These are phyloP conservation scores for Senna tora DNA, from an alignment of 306 rosid genomes.

Conservation along the genomic window DNA sequence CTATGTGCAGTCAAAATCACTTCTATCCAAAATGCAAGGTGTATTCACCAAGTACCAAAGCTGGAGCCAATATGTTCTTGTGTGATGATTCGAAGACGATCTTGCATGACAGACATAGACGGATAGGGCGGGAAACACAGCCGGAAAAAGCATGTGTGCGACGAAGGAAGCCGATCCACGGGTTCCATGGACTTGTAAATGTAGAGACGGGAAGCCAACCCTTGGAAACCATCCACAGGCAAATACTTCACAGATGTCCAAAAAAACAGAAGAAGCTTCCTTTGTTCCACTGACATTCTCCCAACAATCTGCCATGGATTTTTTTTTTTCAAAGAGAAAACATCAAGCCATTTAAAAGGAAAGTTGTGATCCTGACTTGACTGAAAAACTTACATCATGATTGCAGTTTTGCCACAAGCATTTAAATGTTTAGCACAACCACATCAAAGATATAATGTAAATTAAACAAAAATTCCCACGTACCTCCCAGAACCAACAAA, in stretches of 20 bases:
- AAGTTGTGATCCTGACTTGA: not conserved
- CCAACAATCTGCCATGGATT: conserved; percentile 62
- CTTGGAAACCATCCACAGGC: conserved; percentile 89
- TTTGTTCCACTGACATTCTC: conserved; percentile 74
- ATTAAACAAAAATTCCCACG: conserved; percentile 13
- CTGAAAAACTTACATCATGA: not conserved
- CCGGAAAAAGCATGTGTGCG: conserved; percentile 82
- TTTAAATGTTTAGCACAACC: not conserved
- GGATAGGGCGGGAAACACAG: conserved; percentile 78
- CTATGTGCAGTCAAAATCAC: conserved; percentile 43
- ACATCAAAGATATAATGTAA: not conserved
- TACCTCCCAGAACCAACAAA: conserved; percentile 99
- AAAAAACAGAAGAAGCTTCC: conserved; percentile 77
- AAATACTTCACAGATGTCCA: conserved; percentile 91
- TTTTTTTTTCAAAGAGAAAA: not conserved
- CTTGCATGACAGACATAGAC: conserved; percentile 58
- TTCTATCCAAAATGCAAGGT: conserved; percentile 38
- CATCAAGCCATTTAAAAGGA: conserved; percentile 30
- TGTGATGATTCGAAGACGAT: conserved; percentile 69
- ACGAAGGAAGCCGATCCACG: conserved; percentile 66
- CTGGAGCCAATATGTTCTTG: conserved; percentile 89
- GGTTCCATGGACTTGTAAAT: conserved; percentile 62
- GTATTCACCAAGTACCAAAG: conserved; percentile 44
- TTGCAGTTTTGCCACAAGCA: not conserved
- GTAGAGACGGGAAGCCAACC: conserved; percentile 68